Percentiles rank a stretch among this genome's conserved stretches.
phyloP scores from a whole-genome alignment of 1,284 basidiomycete species.

The Gomphus bonarii region DNA sequence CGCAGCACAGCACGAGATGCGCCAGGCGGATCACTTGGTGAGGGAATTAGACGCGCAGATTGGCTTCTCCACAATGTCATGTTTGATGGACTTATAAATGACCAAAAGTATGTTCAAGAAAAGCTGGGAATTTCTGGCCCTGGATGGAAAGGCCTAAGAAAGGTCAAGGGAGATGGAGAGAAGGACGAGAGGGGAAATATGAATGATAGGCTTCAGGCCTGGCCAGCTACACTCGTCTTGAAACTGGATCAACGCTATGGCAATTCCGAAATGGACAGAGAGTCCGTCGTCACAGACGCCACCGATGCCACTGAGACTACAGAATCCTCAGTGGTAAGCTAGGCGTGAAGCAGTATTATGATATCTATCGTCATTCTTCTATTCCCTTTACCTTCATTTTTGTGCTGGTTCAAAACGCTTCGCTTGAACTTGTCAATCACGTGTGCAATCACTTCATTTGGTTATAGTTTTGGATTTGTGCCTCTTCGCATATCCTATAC shows the following conservation, averaged over 20 bases:
- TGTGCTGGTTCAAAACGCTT: not conserved
- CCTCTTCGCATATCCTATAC: not conserved
- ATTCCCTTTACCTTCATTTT: not conserved
- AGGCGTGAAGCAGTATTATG: not conserved
- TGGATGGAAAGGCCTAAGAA: constrained; percentile 18
- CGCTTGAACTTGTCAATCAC: not conserved
- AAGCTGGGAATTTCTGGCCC: constrained; percentile 31
- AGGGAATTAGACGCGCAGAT: constrained; percentile 51
- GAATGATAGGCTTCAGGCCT: not conserved
- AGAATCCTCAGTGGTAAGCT: not conserved
- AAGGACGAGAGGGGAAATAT: not conserved
- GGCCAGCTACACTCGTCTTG: constrained; percentile 6
- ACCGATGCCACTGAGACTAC: not conserved
- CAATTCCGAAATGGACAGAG: not conserved
- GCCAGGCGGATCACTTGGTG: constrained; percentile 53
- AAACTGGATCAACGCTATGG: constrained; percentile 2
- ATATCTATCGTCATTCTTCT: not conserved
- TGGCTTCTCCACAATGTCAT: constrained; percentile 45
- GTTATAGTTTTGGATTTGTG: not conserved
- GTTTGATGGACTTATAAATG: constrained; percentile 48
- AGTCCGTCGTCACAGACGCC: not conserved
- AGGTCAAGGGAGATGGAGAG: not conserved
- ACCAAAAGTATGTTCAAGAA: constrained; percentile 33
- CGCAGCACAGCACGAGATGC: constrained; percentile 49
- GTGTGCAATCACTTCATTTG: not conserved